These are phyloP conservation scores for Sodiomyces alkalinus DNA, from an alignment of 2,329 filamentous ascomycete species.

Conservation along the genomic window DNA sequence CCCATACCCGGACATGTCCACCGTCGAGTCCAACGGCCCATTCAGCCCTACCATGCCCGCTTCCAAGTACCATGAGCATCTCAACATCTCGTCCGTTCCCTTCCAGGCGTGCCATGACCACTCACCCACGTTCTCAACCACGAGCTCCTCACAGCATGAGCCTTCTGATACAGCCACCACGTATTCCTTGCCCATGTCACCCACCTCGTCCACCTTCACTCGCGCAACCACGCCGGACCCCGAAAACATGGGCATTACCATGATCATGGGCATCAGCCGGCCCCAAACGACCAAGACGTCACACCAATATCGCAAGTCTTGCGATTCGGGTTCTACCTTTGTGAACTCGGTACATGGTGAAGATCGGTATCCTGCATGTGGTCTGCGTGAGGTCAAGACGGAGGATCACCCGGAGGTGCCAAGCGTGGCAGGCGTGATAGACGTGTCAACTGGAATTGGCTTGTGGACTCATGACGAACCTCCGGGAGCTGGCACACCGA, in stretches of 20 bases:
- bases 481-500: too few relatives aligned
- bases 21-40: too few relatives aligned
- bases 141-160: slow-evolving; percentile 21
- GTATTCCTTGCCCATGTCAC: slow-evolving; percentile 14
- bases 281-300: too few relatives aligned
- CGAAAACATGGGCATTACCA: slow-evolving; percentile 3
- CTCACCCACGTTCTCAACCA: slow-evolving; percentile 20
- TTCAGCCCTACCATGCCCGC: too few relatives aligned
- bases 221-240: slow-evolving; percentile 8
- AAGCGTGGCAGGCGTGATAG: too few relatives aligned
- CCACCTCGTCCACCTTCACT: slow-evolving; percentile 8
- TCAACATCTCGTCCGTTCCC: slow-evolving; percentile 5
- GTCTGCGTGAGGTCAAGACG: too few relatives aligned
- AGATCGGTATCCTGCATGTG: too few relatives aligned
- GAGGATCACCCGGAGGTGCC: too few relatives aligned
- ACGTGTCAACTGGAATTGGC: too few relatives aligned
- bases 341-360: too few relatives aligned
- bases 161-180: slow-evolving; percentile 25
- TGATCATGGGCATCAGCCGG: slow-evolving; percentile 16
- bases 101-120: slow-evolving; percentile 9
- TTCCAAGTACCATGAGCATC: slow-evolving; percentile 6
- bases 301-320: slow-evolving; percentile 11
- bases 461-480: too few relatives aligned
- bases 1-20: too few relatives aligned
- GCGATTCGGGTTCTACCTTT: slow-evolving; percentile 21